Evolutionary conservation across 192 early-diverging fungal genomes (phyloP).

Genomic region (Funneliformis mosseae): DNA sequence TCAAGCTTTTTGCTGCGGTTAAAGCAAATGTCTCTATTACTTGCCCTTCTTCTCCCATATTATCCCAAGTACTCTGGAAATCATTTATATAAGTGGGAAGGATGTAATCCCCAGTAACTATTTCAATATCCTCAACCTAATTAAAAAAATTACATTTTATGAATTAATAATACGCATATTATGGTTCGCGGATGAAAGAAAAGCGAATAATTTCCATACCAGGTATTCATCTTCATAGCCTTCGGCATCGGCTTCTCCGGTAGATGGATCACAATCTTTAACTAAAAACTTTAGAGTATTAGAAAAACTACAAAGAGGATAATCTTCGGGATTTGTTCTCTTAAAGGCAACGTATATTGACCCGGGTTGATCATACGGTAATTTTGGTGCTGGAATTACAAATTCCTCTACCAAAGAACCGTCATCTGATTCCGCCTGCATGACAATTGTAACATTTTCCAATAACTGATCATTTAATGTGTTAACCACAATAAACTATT

Average conservation of each 20-base stretch:
- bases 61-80: constrained; percentile 81
- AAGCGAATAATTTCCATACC: constrained; percentile 38
- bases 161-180: background rate
- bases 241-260: constrained; percentile 89
- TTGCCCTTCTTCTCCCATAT: constrained; percentile 70
- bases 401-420: constrained; percentile 62
- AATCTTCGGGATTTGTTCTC: constrained; percentile 59
- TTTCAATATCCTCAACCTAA: constrained; percentile 83
- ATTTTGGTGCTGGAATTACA: constrained; percentile 71
- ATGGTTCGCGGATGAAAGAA: background rate
- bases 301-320: constrained; percentile 71
- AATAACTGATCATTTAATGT: constrained; percentile 91
- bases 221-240: constrained; percentile 96
- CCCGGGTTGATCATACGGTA: constrained; percentile 77
- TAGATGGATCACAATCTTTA: constrained; percentile 95
- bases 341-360: constrained; percentile 87
- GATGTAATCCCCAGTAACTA: constrained; percentile 87
- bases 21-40: constrained; percentile 87
- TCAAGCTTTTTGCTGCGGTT: constrained; percentile 70
- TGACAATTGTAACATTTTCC: constrained; percentile 86
- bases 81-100: constrained; percentile 81
- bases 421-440: constrained; percentile 72
- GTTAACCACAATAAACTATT: constrained; percentile 90
- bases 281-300: constrained; percentile 88
- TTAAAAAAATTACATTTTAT: background rate